Evolutionary conservation across 306 rosid genomes (phyloP), one percentile per base, ranked within the genome.

Genomic region (Albizia julibrissin): DNA sequence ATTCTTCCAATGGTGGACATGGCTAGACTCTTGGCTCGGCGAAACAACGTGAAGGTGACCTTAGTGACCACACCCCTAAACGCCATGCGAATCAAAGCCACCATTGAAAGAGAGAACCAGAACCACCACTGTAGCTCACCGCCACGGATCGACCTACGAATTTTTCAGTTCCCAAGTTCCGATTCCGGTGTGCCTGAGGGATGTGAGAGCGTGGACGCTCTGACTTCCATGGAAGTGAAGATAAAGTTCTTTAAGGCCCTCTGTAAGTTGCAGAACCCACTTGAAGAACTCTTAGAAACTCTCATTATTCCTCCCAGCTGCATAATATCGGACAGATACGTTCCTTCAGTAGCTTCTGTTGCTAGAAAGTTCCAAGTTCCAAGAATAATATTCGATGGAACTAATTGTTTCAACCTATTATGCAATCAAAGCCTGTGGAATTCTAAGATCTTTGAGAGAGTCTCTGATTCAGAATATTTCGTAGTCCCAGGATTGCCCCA

Each of bases 31-130:
- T 80, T 93, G 1, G 87, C 93, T 14, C 71, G 80, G 33, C 88
- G 70, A 2, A 84, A 89, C 3, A 84, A 88, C 3, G 87, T 89
- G 43, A 70, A 79, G 24, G 94, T 89, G 1, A 93, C 89, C 22
- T 43, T 93, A 49, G 56, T 93, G 64, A 90, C 94, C 7, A 93
- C 97, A 66, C 92, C 94, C 27, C 83, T 73, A 50, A 91, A 93
- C 49, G 91, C 93, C 22, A 24, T 29, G 18, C 73, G 89, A 77
- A 80, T 90, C 70, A 61, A 58, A 84, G 34, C 27, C 7, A 54
- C 50, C 34, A 84, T 93, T 6, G 11, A 84, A 39, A 82, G 86
- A 73, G 93, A 89, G 6, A 62, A 16, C n/a, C 66, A 80, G 37
- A 16, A 18, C n/a, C 2, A 49, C n/a, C 5, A 47, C 5, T 16